Evolutionary conservation across 306 rosid species (phyloP).

Genomic region (Dryas octopetala): DNA sequence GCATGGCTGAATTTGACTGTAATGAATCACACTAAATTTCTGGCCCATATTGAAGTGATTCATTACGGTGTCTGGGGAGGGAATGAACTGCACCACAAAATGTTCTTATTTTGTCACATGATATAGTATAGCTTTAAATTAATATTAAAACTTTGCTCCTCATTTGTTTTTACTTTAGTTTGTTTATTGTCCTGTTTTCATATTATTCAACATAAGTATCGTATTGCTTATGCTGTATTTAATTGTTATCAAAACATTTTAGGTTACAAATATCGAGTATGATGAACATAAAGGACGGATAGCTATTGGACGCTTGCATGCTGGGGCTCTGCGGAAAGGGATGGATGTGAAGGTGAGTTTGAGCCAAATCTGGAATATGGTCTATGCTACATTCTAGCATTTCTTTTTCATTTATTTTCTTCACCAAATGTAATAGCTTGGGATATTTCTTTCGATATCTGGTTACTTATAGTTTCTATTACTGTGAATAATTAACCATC

Average conservation of each 20-base stretch:
- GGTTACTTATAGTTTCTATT: background rate
- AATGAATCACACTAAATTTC: background rate
- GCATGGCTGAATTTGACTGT: background rate
- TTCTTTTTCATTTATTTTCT: constrained; percentile 14
- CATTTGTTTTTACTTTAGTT: background rate
- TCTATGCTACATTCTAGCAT: constrained; percentile 19
- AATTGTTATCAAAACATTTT: constrained; percentile 14
- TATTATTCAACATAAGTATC: background rate
- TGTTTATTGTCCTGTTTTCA: background rate
- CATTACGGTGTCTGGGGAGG: background rate
- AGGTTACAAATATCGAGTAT: constrained; percentile 87
- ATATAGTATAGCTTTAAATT: background rate
- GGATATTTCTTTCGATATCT: background rate
- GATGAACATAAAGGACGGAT: constrained; percentile 98
- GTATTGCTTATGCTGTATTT: background rate
- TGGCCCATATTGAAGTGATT: background rate
- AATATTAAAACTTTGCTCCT: background rate
- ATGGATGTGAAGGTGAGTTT: constrained; percentile 81
- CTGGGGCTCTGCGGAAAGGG: constrained; percentile 76
- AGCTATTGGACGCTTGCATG: constrained; percentile 97
- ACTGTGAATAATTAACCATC: background rate
- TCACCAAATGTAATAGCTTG: background rate
- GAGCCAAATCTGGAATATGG: constrained; percentile 24
- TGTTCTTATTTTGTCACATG: background rate
- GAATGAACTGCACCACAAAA: background rate